A percentile compares a stretch with the other conserved stretches of the same genome.
Conservation (phyloP, 768 basidiomycete species). For the Termitomyces sp. region DNA sequence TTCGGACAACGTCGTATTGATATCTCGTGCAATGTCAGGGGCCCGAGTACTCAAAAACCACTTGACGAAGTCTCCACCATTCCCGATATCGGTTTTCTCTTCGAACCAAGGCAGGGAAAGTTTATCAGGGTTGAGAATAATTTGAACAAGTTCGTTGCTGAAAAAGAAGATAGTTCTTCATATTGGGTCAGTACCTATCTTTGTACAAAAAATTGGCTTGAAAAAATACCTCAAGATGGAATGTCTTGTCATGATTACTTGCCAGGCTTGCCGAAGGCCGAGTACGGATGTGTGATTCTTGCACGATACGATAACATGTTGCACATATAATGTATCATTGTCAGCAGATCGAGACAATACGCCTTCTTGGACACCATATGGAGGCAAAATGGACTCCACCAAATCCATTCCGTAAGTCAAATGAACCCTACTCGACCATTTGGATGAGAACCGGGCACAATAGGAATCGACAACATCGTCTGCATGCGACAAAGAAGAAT, state of each 20-base stretch:
- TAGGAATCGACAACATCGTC: background rate
- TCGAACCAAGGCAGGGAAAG: constrained; percentile 17
- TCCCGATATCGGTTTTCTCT: constrained; percentile 1
- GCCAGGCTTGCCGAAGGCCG: constrained; percentile 31
- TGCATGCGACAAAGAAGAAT: background rate
- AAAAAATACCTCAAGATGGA: constrained; percentile 23
- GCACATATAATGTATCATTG: constrained; percentile 37
- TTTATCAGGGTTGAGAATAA: constrained; percentile 19
- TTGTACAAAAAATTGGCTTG: background rate
- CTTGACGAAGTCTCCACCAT: constrained; percentile 9
- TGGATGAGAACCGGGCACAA: constrained; percentile 11
- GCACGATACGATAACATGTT: constrained; percentile 35
- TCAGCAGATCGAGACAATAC: constrained; percentile 37
- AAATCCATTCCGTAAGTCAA: constrained; percentile 10
- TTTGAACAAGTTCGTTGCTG: constrained; percentile 22
- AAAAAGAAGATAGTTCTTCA: constrained; percentile 29
- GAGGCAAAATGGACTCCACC: constrained; percentile 30
- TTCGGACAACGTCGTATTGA: constrained; percentile 24
- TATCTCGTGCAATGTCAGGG: constrained; percentile 15
- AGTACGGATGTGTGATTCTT: constrained; percentile 16
- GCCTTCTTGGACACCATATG: constrained; percentile 45
- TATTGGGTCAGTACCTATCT: background rate
- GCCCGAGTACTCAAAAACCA: constrained; percentile 20
- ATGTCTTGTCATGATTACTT: constrained; percentile 19
- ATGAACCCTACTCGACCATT: constrained; percentile 13